Evolutionary conservation across 108 stramenopile genomes (phyloP).

Genomic region (Cylindrotheca closterium): DNA sequence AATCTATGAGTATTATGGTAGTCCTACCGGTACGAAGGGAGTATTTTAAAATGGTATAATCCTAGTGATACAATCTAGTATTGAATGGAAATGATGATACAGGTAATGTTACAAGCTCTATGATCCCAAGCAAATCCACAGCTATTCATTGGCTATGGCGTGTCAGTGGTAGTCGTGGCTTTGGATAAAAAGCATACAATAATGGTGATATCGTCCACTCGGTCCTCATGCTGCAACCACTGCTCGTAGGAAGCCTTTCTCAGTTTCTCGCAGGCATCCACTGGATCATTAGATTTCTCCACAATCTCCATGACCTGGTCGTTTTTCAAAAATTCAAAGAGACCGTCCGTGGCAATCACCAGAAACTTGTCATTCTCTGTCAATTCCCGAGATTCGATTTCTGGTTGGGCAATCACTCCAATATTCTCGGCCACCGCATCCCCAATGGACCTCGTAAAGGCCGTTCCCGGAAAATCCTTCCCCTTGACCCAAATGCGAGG

Average conservation of each 20-base stretch:
- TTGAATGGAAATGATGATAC: no score
- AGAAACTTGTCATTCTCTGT: constrained; percentile 79
- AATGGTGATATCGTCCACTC: constrained; percentile 91
- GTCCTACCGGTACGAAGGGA: no score
- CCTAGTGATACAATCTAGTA: no score
- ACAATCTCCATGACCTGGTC: constrained; percentile 80
- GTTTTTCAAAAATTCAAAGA: constrained; percentile 96
- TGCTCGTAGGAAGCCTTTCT: constrained; percentile 85
- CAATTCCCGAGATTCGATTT: constrained; percentile 69
- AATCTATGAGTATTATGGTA: no score
- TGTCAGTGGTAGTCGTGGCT: no score
- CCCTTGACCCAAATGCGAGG: constrained; percentile 87
- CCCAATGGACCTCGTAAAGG: constrained; percentile 93
- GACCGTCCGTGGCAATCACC: constrained; percentile 93
- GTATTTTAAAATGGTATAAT: no score
- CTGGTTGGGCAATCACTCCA: constrained; percentile 89
- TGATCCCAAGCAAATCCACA: no score
- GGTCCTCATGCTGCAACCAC: constrained; percentile 87
- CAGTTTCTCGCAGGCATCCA: constrained; percentile 82
- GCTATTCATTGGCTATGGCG: no score
- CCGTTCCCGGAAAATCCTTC: constrained; percentile 91
- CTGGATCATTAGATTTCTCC: constrained; percentile 61
- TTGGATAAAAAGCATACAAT: constrained; percentile 54
- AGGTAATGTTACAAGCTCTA: no score
- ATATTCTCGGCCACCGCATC: constrained; percentile 88